Evolutionary conservation across 2,329 filamentous ascomycete genomes (phyloP), one percentile per base, ranked within the genome.

Genomic region (Dothideomycetes sp.): DNA sequence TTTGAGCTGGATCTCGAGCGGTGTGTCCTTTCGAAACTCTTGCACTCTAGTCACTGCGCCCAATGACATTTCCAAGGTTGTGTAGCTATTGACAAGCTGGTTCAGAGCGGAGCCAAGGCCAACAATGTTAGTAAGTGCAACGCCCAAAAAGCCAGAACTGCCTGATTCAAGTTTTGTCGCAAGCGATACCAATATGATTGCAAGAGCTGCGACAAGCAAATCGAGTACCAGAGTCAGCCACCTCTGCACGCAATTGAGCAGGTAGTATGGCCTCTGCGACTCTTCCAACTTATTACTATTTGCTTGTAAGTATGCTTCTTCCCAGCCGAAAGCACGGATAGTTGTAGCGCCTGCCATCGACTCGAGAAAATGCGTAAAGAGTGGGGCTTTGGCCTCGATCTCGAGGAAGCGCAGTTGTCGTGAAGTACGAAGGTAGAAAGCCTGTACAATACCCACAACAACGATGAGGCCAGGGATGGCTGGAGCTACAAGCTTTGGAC

Each of bases 21-120:
- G 11, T 15, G n/a, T 30, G 6, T 8, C 7, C 5, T 10, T 13
- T 30, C 16, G 11, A 13, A 30, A 30, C 6, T 30, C 27, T 30
- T 13, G 7, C 5, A 30, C 6, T 16, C 75, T 63, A 5, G 68
- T 61, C 8, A 78, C 64, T 9, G 73, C 73, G 8, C 74, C 74
- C 29, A 78, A 66, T 22, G 68, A 67, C 0, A 73, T 78, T 47
- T 78, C 75, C n/a, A 78, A 57, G 30, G 65, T 63, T 0, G 73
- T 76, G 72, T 73, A 78, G 34, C 63, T 67, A 0, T 62, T 54
- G 8, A 74, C 61, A n/a, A 74, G 53, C 7, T 67, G 52, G 43
- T 69, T 70, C 45, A 76, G 61, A 40, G 61, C 65, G 35, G 68
- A 61, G 33, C 67, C 73, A 54, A 77, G 73, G 17, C 64, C 55